Conservation (phyloP, 208 protist species). For the Tritrichomonas musculus region DNA sequence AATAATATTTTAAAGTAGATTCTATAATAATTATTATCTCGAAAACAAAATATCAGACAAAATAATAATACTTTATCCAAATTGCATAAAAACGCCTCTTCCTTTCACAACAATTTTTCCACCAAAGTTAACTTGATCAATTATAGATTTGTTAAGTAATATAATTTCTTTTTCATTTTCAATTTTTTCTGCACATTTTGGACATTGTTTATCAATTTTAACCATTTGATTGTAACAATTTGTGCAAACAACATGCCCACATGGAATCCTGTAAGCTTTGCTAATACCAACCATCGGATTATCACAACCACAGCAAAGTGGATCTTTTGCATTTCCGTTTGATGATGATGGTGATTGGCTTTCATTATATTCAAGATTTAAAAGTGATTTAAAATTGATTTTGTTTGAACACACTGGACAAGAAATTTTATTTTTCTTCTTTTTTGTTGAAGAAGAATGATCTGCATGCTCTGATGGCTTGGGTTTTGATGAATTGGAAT, state of each 20-base stretch:
- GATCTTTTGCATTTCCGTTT: no score
- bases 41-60: no score
- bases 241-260: neutral
- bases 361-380: neutral
- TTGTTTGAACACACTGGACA: neutral
- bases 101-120: neutral
- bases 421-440: neutral
- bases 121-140: neutral
- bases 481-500: neutral
- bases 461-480: neutral
- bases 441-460: neutral
- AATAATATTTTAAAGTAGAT: no score
- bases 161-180: neutral
- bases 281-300: neutral
- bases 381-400: neutral
- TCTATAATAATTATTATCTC: no score
- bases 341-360: no score
- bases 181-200: neutral
- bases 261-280: neutral
- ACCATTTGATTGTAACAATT: neutral
- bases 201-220: neutral
- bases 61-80: neutral
- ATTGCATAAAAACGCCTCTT: neutral
- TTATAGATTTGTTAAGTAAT: neutral
- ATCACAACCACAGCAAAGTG: neutral